These are phyloP conservation scores for Vaccinium darrowii DNA, from an alignment of 148 eudicot species.

Conservation along the genomic window DNA sequence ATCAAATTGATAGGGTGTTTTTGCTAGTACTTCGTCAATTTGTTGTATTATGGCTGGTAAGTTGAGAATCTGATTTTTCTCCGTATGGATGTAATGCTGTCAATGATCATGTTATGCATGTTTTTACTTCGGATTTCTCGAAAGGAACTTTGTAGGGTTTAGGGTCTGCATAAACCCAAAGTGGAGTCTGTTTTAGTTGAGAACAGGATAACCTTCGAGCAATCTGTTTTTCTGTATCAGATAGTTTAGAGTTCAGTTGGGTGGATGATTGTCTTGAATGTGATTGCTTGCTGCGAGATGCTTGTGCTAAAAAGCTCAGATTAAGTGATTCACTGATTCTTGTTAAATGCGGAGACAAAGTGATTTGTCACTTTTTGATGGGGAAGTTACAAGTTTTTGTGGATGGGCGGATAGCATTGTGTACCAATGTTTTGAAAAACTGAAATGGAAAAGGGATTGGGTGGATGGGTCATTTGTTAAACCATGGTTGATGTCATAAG, in stretches of 20 bases:
- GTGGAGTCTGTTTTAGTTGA: neutral
- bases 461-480: neutral
- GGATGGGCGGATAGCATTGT: neutral
- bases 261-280: neutral
- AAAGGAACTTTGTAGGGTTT: slow-evolving; percentile 4
- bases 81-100: neutral
- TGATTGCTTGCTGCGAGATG: neutral
- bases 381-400: neutral
- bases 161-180: neutral
- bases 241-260: neutral
- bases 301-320: neutral
- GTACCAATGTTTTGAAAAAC: too few species aligned
- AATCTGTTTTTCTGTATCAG: neutral
- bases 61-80: neutral
- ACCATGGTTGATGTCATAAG: neutral
- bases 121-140: neutral
- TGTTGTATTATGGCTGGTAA: neutral
- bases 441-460: neutral
- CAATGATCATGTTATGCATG: neutral
- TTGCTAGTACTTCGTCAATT: neutral
- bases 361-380: neutral
- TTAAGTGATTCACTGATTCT: neutral
- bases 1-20: neutral
- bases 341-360: neutral
- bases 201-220: neutral